Percentiles rank a stretch among this genome's conserved stretches.
These are phyloP conservation scores for Auricularia auricula-judae DNA, from an alignment of 768 basidiomycete genomes.

Conservation along the genomic window DNA sequence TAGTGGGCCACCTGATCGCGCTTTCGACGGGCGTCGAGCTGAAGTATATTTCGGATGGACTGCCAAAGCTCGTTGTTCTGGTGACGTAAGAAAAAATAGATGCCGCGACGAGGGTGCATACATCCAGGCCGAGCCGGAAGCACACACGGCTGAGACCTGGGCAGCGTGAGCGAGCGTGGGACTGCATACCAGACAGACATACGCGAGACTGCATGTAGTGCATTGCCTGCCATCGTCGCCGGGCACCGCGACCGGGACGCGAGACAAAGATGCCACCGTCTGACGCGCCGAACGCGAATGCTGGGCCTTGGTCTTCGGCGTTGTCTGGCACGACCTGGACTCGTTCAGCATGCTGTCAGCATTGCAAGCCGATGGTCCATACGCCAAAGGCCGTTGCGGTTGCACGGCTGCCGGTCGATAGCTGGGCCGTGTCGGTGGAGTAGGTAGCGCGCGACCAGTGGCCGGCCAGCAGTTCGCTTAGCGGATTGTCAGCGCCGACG, in stretches of 20 bases:
- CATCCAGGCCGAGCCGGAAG: background rate
- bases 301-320: background rate
- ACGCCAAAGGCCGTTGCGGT: background rate
- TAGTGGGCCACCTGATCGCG: background rate
- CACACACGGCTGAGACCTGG: background rate
- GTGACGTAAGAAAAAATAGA: background rate
- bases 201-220: background rate
- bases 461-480: background rate
- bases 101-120: background rate
- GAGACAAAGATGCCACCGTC: background rate
- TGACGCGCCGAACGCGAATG: background rate
- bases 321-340: background rate
- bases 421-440: background rate
- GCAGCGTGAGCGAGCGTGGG: background rate
- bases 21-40: background rate
- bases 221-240: background rate
- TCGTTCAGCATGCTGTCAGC: background rate
- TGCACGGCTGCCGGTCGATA: background rate
- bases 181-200: background rate
- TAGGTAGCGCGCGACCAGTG: background rate
- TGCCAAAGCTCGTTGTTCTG: background rate
- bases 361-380: background rate
- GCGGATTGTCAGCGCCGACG: background rate
- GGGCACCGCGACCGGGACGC: background rate
- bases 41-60: background rate